Base-by-base conservation (phyloP, 163 green algal species). In the Chlamydomonas reinhardtii region DNA sequence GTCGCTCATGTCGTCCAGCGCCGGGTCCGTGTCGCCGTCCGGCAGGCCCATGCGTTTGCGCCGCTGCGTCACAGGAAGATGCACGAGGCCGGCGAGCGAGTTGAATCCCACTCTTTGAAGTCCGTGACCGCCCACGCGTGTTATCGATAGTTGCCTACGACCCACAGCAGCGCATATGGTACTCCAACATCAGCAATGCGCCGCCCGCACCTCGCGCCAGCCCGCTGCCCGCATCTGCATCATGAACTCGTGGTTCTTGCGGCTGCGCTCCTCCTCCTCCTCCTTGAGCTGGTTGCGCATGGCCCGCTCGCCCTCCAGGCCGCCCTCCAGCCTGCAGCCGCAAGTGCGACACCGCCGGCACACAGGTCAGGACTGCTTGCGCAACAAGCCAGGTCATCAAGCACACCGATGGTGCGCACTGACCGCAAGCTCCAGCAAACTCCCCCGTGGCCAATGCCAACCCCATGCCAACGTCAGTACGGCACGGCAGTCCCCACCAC, bases 271-370 rank as follows among this genome's bases (percentile, higher is more conserved):
- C 39, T 90, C 72, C 39, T 85, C 87, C 70, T 95, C 92, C 70
- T 93, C 77, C 43, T 91, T 91, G 70, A 91, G 89, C 34, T 84
- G 54, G 14, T 84, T 82, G 19, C 94, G 92, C 89, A 95, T 96
- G 9, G 82, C 88, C 12, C 96, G 91, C 93, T 98, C 96, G 4
- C 90, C 94, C 5, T 98, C 95, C 61, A 98, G 27, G 0, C 96
- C 96, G 15, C 94, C 94, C 31, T 52, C 22, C 9, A 84, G 78
- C 92, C 92, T 96, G 85, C 27, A 34, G 27, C 24, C 1, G 62
- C 8, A 29, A 31, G 27, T 24, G 62, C 8, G 27, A 12, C 59
- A 65, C 22, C 14, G 59, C 56, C 2, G 20, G 56, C 56, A 64
- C 56, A 22, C 56, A 64, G 56, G 17, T 12, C 5, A 15, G 56